Conservation (phyloP, 2,329 filamentous ascomycete genomes). For the Trichoderma hamatum region DNA sequence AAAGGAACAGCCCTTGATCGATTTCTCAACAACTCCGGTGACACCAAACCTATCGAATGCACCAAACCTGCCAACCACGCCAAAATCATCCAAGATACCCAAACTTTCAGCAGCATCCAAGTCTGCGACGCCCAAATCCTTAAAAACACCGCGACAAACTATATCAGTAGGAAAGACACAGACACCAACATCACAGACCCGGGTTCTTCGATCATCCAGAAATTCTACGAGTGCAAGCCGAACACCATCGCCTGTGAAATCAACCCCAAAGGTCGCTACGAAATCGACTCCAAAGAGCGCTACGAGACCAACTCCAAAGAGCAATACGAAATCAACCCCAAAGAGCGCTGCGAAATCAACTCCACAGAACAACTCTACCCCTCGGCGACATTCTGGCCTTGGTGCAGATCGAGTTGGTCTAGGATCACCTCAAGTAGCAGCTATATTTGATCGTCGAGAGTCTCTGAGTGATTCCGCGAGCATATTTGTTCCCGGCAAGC, state of each 20-base stretch:
- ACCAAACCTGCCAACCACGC: too few species aligned
- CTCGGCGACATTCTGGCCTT: constrained; percentile 61
- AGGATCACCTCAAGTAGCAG: constrained; percentile 74
- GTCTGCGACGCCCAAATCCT: constrained; percentile 27
- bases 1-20: not conserved
- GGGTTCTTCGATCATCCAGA: constrained; percentile 15
- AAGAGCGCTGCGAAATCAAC: constrained; percentile 41
- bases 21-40: constrained; percentile 28
- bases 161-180: constrained; percentile 8
- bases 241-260: constrained; percentile 36
- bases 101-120: constrained; percentile 28
- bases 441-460: constrained; percentile 68
- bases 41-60: constrained; percentile 30
- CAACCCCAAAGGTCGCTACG: constrained; percentile 31
- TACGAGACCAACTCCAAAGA: constrained; percentile 30
- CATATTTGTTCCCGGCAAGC: constrained; percentile 61
- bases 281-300: constrained; percentile 31
- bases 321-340: constrained; percentile 31
- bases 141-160: constrained; percentile 20
- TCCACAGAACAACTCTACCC: constrained; percentile 56
- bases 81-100: constrained; percentile 26
- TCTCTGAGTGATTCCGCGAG: constrained; percentile 71
- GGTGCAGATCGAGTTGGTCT: constrained; percentile 71
- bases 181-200: constrained; percentile 18
- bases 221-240: constrained; percentile 12